Base-by-base conservation (phyloP, 768 basidiomycete genomes). In the Cyclocybe aegerita region DNA sequence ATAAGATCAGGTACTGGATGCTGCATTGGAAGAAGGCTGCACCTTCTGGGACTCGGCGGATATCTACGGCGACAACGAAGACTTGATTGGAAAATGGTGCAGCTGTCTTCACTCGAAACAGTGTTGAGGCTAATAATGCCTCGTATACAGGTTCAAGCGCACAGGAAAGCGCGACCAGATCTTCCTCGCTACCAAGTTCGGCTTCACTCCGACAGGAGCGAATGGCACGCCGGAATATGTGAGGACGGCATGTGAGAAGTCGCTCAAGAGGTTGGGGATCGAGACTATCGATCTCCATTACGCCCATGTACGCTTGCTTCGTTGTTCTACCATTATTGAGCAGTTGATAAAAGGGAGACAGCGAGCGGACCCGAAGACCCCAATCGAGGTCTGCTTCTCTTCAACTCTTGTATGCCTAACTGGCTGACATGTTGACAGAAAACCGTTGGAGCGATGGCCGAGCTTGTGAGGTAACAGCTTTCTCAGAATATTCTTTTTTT, bases 121-220 rank as follows among this genome's bases (percentile, higher is more conserved):
- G 2, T 23, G 23, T 5, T 23, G 23, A 23, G 23, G 23, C 23
- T 23, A 23, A 23, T 23, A 23, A 23, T 23, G 23, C 23, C 23
- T 23, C 37, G 11, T 35, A 5, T 15, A 29, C 39, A 64, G 79
- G 79, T 78, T 83, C 60, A 70, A 74, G 52, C 64, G 66, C 12
- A 78, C 75, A 4, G 80, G 78, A 4, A 78, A 77, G 42, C 69
- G 79, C 23, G 54, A 67, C 15, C 68, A 78, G 31, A 80, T 84
- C 31, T 86, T 85, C 66, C 72, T 87, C 12, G 81, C 82, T 3
- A 83, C 82, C n/a, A 87, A 86, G 52, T 66, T 60, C n/a, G 62
- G 69, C 2, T 52, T 65, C 17, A 48, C 43, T 4, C 32, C 42
- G 32, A 57, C 39, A 14, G 60, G 50, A 30, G 30, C n/a, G 17